These are phyloP conservation scores for Trichoderma hamatum DNA, from an alignment of 2,329 filamentous ascomycete genomes.

Conservation along the genomic window DNA sequence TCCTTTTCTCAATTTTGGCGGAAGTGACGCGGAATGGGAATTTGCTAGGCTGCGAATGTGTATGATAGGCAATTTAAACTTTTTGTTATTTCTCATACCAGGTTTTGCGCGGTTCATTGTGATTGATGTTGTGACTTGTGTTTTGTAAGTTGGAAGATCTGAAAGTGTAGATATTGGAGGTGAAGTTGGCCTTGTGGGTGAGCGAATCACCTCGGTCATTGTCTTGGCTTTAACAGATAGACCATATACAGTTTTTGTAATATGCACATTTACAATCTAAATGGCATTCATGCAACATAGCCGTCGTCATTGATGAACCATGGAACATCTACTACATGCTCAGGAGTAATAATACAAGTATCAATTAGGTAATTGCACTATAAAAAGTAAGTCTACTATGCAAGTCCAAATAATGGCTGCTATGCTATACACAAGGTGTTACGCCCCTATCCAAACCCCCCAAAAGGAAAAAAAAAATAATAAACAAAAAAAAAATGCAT, in stretches of 20 bases:
- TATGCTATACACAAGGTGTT: neutral
- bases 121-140: neutral
- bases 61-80: slow-evolving; percentile 40
- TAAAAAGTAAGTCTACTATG: neutral
- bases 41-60: slow-evolving; percentile 12
- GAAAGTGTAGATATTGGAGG: neutral
- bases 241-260: neutral
- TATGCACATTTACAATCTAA: neutral
- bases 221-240: neutral
- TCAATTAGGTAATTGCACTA: neutral
- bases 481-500: neutral
- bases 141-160: neutral
- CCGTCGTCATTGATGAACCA: neutral
- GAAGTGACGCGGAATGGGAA: slow-evolving; percentile 23
- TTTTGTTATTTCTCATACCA: slow-evolving; percentile 6
- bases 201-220: neutral
- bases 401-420: neutral
- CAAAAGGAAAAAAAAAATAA: neutral
- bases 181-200: neutral
- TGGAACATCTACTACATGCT: neutral
- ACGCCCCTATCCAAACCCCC: neutral
- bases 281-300: neutral
- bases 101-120: neutral
- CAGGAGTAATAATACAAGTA: neutral
- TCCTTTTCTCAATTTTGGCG: neutral